phyloP scores from a whole-genome alignment of 148 eudicot species.

The Vaccinium vitisidaea region DNA sequence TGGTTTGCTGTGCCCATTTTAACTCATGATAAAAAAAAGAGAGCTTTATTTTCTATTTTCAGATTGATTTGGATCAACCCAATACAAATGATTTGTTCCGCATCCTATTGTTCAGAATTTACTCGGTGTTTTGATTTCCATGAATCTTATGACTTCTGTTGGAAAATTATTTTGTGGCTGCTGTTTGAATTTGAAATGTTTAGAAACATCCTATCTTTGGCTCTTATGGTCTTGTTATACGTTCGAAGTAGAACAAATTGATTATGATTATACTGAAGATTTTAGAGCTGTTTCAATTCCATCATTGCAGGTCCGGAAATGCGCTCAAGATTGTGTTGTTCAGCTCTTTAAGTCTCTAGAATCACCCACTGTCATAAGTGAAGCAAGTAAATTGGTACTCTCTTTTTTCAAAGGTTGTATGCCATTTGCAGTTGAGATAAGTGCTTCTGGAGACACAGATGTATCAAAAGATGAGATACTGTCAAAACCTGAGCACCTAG shows the following conservation, averaged over 20 bases:
- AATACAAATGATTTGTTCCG: background rate
- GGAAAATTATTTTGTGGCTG: background rate
- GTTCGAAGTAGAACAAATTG: background rate
- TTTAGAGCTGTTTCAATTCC: background rate
- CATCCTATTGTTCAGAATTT: background rate
- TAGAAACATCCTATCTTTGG: background rate
- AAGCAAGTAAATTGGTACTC: conserved; percentile 55
- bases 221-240: background rate
- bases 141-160: background rate
- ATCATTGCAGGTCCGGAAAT: conserved; percentile 68
- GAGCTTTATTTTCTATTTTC: too few species aligned
- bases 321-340: conserved; percentile 67
- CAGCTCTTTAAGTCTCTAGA: conserved; percentile 50
- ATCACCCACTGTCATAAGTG: conserved; percentile 39
- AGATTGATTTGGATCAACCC: too few species aligned
- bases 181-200: background rate
- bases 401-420: conserved; percentile 52
- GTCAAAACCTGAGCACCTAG: conserved; percentile 54
- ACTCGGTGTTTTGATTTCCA: background rate
- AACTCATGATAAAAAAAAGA: background rate
- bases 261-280: background rate
- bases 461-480: conserved; percentile 32
- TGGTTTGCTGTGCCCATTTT: background rate
- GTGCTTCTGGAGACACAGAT: conserved; percentile 23
- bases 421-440: conserved; percentile 38